Conservation (phyloP, 176 grass and related monocot genomes). For the Poa annua region DNA sequence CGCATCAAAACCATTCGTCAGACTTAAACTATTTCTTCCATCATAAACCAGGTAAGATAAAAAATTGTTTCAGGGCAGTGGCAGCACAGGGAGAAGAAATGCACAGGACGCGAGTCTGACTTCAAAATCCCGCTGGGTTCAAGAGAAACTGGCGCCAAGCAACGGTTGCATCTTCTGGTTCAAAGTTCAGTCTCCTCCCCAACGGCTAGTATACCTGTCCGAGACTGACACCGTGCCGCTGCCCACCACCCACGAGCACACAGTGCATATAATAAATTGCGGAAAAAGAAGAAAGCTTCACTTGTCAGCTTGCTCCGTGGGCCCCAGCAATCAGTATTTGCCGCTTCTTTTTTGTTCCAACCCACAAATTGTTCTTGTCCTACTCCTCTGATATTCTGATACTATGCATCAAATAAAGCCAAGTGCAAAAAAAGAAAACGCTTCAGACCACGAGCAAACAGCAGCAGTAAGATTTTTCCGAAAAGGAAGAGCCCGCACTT, state of each 20-base stretch:
- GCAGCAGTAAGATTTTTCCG: too few relatives aligned
- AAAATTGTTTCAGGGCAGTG: not conserved
- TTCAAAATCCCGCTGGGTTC: not conserved
- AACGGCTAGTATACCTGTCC: constrained; percentile 47
- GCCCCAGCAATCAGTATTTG: not conserved
- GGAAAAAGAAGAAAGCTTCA: not conserved
- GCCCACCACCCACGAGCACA: not conserved
- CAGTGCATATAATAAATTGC: not conserved
- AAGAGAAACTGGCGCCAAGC: constrained; percentile 43
- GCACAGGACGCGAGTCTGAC: not conserved
- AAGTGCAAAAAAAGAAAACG: not conserved
- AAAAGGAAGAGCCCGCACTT: too few relatives aligned
- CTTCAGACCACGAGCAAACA: too few relatives aligned
- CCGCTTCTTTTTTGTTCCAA: constrained; percentile 31
- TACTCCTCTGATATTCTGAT: not conserved
- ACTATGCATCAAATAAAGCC: not conserved
- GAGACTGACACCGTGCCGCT: not conserved
- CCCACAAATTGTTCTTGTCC: constrained; percentile 26
- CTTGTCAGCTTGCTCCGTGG: not conserved
- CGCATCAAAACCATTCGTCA: not conserved
- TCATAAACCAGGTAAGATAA: not conserved
- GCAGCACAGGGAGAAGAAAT: too few relatives aligned
- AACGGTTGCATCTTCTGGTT: constrained; percentile 27
- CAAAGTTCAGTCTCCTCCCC: not conserved
- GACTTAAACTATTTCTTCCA: not conserved